phyloP scores from a whole-genome alignment of 305 asterid species.

The Stenogyne calaminthoides region DNA sequence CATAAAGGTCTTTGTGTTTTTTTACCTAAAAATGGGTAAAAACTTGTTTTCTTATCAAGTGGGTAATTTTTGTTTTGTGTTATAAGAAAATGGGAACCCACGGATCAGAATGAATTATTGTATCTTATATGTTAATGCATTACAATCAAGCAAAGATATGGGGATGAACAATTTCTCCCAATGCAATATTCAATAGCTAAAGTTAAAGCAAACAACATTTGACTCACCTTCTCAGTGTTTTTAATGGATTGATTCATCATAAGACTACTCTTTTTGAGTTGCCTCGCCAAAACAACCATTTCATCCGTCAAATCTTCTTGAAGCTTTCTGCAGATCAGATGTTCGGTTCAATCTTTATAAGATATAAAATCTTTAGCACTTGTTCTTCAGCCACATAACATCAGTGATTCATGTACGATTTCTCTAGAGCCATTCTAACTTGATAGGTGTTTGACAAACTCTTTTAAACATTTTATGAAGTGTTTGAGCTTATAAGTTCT shows the following conservation, averaged over 20 bases:
- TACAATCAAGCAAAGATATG: not conserved
- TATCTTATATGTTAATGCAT: not conserved
- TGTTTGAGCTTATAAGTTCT: not conserved
- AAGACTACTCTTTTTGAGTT: constrained; percentile 85
- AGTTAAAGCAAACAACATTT: constrained; percentile 20
- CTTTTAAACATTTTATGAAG: not conserved
- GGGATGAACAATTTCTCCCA: not conserved
- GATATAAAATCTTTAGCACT: not conserved
- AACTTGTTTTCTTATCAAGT: not conserved
- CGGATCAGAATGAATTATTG: not conserved
- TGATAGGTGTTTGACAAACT: not conserved
- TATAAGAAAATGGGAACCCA: not conserved
- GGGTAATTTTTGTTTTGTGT: not conserved
- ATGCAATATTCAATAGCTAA: not conserved
- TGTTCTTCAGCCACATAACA: not conserved
- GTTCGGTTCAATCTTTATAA: not conserved
- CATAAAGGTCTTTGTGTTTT: not conserved
- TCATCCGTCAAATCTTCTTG: constrained; percentile 94
- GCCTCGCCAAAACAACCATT: constrained; percentile 84
- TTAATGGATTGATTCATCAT: constrained; percentile 74
- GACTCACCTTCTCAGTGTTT: constrained; percentile 78
- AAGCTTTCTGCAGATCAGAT: constrained; percentile 60
- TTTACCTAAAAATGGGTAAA: not conserved
- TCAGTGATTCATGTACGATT: not conserved
- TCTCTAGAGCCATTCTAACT: not conserved